These are phyloP conservation scores for Chlamydomonas applanata DNA, from an alignment of 139 green algal species.

Conservation along the genomic window DNA sequence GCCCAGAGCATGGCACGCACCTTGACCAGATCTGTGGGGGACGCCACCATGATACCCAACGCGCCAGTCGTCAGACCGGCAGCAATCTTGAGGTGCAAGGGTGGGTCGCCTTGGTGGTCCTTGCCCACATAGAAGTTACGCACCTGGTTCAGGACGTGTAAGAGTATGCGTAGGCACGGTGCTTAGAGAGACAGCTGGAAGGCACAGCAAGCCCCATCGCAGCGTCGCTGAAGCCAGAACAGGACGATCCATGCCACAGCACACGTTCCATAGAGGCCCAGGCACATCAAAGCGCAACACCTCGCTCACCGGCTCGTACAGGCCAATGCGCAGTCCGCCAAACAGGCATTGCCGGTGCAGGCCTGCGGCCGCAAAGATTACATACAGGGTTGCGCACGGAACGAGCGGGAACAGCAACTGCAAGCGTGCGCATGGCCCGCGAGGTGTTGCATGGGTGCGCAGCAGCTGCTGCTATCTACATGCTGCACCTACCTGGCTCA, in stretches of 20 bases:
- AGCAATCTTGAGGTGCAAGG: constrained; percentile 88
- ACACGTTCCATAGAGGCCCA: no score
- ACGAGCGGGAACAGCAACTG: neutral
- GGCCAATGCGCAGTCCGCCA: constrained; percentile 93
- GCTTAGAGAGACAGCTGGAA: neutral
- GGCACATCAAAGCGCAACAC: neutral
- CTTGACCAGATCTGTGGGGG: constrained; percentile 97
- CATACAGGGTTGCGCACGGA: no score
- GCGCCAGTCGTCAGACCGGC: constrained; percentile 90
- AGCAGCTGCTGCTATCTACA: no score
- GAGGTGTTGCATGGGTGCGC: constrained; percentile 2
- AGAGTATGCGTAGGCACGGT: neutral
- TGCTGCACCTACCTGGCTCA: constrained; percentile 72
- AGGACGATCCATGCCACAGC: no score
- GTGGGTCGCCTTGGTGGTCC: constrained; percentile 72
- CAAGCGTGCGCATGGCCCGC: neutral
- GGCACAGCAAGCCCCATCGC: neutral
- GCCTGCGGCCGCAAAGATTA: constrained; percentile 40
- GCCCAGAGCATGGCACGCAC: constrained; percentile 46
- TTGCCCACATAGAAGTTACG: constrained; percentile 68
- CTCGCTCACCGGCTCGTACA: constrained; percentile 92
- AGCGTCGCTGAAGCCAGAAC: no score
- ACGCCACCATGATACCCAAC: constrained; percentile 85
- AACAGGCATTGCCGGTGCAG: constrained; percentile 94
- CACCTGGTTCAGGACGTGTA: constrained; percentile 18